Conservation (phyloP, 306 rosid species). For the Nissolia schottii region DNA sequence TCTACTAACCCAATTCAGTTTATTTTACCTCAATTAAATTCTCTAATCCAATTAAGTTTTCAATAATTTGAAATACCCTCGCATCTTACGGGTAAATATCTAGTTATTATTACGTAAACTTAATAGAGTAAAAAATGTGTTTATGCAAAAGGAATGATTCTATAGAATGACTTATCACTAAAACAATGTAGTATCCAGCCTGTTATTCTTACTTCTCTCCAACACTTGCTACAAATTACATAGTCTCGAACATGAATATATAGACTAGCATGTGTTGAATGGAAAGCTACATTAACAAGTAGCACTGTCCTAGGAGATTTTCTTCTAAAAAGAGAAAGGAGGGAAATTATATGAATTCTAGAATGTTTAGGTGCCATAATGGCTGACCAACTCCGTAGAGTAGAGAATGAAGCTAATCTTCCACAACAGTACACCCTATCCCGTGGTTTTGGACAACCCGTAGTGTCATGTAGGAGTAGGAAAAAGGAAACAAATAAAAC, state of each 20-base stretch:
- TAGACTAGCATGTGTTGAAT: not conserved
- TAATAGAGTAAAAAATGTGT: no score
- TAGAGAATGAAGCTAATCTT: not conserved
- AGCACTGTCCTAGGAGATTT: not conserved
- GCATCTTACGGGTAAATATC: no score
- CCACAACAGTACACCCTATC: not conserved
- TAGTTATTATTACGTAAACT: no score
- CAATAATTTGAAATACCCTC: no score
- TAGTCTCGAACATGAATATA: not conserved
- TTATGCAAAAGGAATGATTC: no score
- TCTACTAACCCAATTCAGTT: no score
- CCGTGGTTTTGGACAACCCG: constrained; percentile 22
- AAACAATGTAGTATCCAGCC: not conserved
- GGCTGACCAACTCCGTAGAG: not conserved
- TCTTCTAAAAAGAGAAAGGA: not conserved
- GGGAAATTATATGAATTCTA: not conserved
- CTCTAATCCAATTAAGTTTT: no score
- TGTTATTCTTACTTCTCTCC: not conserved
- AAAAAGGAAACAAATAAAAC: not conserved
- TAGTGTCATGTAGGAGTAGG: not conserved
- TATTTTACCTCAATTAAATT: no score
- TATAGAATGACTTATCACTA: no score
- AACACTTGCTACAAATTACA: not conserved
- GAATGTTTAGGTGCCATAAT: not conserved
- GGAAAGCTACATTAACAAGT: not conserved